Percentiles rank a stretch among this genome's conserved stretches.
These are phyloP conservation scores for Sporothrix protearum DNA, from an alignment of 2,329 filamentous ascomycete genomes.

Conservation along the genomic window DNA sequence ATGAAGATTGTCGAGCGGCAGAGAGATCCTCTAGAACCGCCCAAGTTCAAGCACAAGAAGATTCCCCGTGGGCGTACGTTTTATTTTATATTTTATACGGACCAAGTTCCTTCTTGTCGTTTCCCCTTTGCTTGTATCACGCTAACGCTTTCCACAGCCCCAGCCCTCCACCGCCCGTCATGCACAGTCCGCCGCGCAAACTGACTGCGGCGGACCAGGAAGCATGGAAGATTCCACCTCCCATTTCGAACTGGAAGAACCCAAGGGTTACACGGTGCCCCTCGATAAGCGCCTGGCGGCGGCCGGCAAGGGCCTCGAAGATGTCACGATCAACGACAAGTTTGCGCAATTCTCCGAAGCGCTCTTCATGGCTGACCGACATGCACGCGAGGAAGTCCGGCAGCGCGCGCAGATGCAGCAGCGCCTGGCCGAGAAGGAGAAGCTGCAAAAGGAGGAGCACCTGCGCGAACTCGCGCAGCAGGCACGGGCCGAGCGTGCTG, in stretches of 20 bases:
- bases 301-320: constrained; percentile 85
- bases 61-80: constrained; percentile 63
- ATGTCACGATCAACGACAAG: constrained; percentile 96
- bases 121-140: background rate
- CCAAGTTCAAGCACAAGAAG: constrained; percentile 99
- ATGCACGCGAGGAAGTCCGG: constrained; percentile 92
- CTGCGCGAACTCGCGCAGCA: constrained; percentile 84
- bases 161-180: constrained; percentile 85
- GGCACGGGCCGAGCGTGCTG: constrained; percentile 74
- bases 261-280: constrained; percentile 94
- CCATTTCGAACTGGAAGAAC: constrained; percentile 99
- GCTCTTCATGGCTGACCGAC: constrained; percentile 87
- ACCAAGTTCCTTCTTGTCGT: background rate
- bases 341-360: constrained; percentile 96
- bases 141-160: constrained; percentile 43
- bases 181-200: constrained; percentile 92
- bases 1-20: constrained; percentile 98
- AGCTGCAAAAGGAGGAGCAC: constrained; percentile 88
- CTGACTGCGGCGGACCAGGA: constrained; percentile 96
- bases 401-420: constrained; percentile 94
- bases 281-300: constrained; percentile 93
- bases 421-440: constrained; percentile 92
- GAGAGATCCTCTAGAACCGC: constrained; percentile 91
- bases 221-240: constrained; percentile 75
- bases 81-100: no score